phyloP scores from a whole-genome alignment of 2,329 filamentous ascomycete genomes.

The Corinectria fuckeliana region DNA sequence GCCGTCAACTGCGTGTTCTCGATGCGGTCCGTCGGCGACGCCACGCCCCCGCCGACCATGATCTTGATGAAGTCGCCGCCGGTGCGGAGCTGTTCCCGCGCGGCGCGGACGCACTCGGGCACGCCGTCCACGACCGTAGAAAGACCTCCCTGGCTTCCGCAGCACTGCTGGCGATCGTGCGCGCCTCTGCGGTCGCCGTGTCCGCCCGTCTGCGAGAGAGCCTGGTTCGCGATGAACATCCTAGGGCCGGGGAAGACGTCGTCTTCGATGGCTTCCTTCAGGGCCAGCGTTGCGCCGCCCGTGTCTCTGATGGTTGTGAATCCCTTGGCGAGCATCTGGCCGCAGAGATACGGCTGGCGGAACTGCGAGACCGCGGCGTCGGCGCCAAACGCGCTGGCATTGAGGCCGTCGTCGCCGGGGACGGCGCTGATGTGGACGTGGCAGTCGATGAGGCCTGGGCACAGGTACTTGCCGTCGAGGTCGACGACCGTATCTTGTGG shows the following conservation, averaged over 20 bases:
- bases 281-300: slow-evolving; percentile 60
- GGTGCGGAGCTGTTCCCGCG: slow-evolving; percentile 59
- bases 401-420: slow-evolving; percentile 37
- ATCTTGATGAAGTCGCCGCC: slow-evolving; percentile 68
- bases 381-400: slow-evolving; percentile 31
- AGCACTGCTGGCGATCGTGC: slow-evolving; percentile 48
- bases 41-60: slow-evolving; percentile 64
- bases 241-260: slow-evolving; percentile 61
- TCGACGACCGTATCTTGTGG: slow-evolving; percentile 21
- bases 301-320: slow-evolving; percentile 66
- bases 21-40: slow-evolving; percentile 59
- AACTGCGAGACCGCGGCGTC: slow-evolving; percentile 48
- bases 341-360: slow-evolving; percentile 54
- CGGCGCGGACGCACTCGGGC: slow-evolving; percentile 57
- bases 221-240: slow-evolving; percentile 61
- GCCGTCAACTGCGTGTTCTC: slow-evolving; percentile 61
- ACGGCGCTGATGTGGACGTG: slow-evolving; percentile 43
- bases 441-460: slow-evolving; percentile 44
- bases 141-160: slow-evolving; percentile 43
- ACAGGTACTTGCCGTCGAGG: slow-evolving; percentile 39
- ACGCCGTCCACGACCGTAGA: slow-evolving; percentile 60
- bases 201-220: slow-evolving; percentile 64
- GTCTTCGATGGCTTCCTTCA: slow-evolving; percentile 64
- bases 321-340: slow-evolving; percentile 60
- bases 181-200: slow-evolving; percentile 57